phyloP scores from a whole-genome alignment of 805 yeast species.

The Metschnikowia lochheadii region DNA sequence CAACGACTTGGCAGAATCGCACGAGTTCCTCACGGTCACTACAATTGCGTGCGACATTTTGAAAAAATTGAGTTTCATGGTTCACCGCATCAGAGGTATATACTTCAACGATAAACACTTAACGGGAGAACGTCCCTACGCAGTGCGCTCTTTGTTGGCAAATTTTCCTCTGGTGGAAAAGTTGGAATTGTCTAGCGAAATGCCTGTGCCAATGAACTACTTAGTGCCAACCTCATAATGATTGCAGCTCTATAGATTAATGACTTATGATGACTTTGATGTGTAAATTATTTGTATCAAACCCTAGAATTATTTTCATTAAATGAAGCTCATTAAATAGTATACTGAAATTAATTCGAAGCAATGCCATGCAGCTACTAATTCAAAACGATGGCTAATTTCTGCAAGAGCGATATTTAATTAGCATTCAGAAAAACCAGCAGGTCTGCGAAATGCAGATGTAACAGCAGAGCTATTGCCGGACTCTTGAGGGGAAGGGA shows the following conservation, averaged over 20 bases:
- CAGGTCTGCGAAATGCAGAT: neutral
- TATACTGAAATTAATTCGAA: neutral
- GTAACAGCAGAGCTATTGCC: neutral
- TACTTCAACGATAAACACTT: constrained; percentile 31
- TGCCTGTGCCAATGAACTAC: constrained; percentile 3
- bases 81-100: constrained; percentile 28
- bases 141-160: constrained; percentile 26
- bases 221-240: neutral
- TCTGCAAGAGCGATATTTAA: neutral
- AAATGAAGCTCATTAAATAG: neutral
- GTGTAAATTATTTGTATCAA: no score
- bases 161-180: constrained; percentile 32
- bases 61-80: constrained; percentile 31
- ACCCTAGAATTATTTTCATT: neutral
- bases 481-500: neutral
- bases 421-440: neutral
- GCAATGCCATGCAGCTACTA: neutral
- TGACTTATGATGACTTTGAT: neutral
- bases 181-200: constrained; percentile 6
- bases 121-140: constrained; percentile 28
- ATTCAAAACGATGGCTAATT: neutral
- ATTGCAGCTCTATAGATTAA: neutral
- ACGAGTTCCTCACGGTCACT: constrained; percentile 26
- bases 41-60: constrained; percentile 33
- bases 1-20: constrained; percentile 4